Base-by-base conservation (phyloP, 176 grass and related monocot genomes). In the Oryza brachyantha region DNA sequence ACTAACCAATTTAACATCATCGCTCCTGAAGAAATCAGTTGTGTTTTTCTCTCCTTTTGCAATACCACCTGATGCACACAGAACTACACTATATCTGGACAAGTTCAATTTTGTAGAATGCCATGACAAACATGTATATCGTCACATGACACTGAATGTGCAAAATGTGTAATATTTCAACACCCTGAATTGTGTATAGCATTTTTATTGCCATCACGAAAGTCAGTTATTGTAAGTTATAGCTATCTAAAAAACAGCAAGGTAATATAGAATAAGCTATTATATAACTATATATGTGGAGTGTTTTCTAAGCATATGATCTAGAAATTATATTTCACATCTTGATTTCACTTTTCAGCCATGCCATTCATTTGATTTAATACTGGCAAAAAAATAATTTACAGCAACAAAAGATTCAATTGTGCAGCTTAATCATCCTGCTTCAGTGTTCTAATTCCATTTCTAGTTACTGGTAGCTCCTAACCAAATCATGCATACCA, bases 1-100 rank as follows among this genome's bases (percentile, higher is more conserved):
- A 5, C 19, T 41, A 54, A 40, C 50, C 37, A 54, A 58, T 60
- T 77, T 70, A 72, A 82, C 39, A 78, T 36, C 17, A 78, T 61
- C 27, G 4, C 50, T 70, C 69, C 66, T 60, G 17, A 70, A 27
- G 31, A 73, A 57, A 73, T 78, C 72, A 66, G 16, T 29, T 29
- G 59, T 10, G 63, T 19, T 66, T 43, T 17, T 17, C 13, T 66
- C 64, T 36, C 67, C 64, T 83, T 74, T 73, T 67, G 17, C 24
- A 42, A 28, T 66, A 72, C 29, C 37, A 72, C 62, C 12, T 83
- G 45, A 67, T 48, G 61, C 38, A 28, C 32, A 36, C 26, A 48
- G 79, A 81, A 83, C 45, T 35, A 69, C 34, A 31, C 1, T 77
- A 65, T 34, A 65, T 57, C n/a, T 57, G n/a, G 52, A 10, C 0